A percentile compares a stretch with the other conserved stretches of the same genome.
Conservation (phyloP, 371 early-diverging fungal genomes). For the Mycotypha africana region DNA sequence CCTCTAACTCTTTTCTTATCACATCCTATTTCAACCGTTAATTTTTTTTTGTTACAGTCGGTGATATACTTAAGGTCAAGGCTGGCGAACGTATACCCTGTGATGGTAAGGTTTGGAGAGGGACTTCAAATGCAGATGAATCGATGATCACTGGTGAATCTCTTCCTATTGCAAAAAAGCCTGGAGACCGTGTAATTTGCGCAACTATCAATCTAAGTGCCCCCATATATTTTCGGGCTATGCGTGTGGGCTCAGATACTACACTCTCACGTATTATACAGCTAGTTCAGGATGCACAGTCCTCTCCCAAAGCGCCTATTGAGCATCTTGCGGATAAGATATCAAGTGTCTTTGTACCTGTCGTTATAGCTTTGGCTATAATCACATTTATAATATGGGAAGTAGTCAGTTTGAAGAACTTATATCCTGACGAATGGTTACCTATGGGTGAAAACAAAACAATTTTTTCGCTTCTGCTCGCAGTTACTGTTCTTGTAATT, state of each 20-base stretch:
- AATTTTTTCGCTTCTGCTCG: slow-evolving; percentile 34
- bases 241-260: slow-evolving; percentile 54
- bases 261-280: slow-evolving; percentile 61
- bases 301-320: slow-evolving; percentile 61
- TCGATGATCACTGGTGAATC: slow-evolving; percentile 85
- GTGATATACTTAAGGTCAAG: slow-evolving; percentile 57
- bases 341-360: slow-evolving; percentile 53
- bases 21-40: too few species aligned
- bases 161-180: slow-evolving; percentile 61
- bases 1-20: background rate
- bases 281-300: slow-evolving; percentile 66
- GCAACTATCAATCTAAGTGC: slow-evolving; percentile 58
- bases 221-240: slow-evolving; percentile 53
- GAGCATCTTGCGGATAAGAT: slow-evolving; percentile 62
- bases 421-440: slow-evolving; percentile 42
- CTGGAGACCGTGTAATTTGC: slow-evolving; percentile 47
- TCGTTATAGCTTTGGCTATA: slow-evolving; percentile 52
- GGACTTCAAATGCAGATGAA: slow-evolving; percentile 63
- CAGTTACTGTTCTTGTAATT: slow-evolving; percentile 65
- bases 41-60: slow-evolving; percentile 30
- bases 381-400: slow-evolving; percentile 56
- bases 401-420: slow-evolving; percentile 24
- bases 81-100: slow-evolving; percentile 67
- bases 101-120: slow-evolving; percentile 64
- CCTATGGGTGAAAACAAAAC: slow-evolving; percentile 38